These are phyloP conservation scores for Rhizophagus prolifer DNA, from an alignment of 192 early-diverging fungal genomes.

Conservation along the genomic window DNA sequence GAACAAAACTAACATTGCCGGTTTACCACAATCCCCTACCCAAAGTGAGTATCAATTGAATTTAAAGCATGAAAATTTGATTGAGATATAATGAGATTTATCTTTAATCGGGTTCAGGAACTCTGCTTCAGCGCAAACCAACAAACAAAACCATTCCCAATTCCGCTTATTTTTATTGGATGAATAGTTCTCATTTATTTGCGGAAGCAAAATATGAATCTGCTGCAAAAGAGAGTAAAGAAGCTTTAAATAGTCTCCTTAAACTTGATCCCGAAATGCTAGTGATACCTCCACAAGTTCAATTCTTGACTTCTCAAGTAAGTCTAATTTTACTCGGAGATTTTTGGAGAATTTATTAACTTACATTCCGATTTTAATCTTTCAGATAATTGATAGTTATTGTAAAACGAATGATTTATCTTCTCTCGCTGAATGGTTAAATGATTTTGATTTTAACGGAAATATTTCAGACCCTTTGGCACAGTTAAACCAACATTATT, in stretches of 20 bases:
- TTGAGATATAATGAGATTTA: not conserved
- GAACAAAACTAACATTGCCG: not conserved
- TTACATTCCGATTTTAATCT: not conserved
- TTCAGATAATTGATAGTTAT: slow-evolving; percentile 27
- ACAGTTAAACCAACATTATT: slow-evolving; percentile 13
- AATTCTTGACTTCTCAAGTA: slow-evolving; percentile 23
- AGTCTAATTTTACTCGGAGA: not conserved
- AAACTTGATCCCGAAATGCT: slow-evolving; percentile 8
- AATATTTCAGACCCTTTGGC: not conserved
- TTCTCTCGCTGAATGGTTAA: slow-evolving; percentile 24
- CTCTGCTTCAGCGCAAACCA: not conserved
- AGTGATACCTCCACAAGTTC: not conserved
- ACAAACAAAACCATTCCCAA: not conserved
- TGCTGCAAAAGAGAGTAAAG: slow-evolving; percentile 3
- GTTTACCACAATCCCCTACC: not conserved
- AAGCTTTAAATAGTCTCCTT: slow-evolving; percentile 3
- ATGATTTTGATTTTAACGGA: not conserved
- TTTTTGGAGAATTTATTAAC: not conserved
- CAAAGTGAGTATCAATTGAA: not conserved
- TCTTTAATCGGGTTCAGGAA: not conserved
- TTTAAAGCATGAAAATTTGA: no score
- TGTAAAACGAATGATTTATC: slow-evolving; percentile 16
- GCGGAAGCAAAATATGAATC: slow-evolving; percentile 22
- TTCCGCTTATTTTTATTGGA: slow-evolving; percentile 8
- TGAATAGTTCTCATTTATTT: slow-evolving; percentile 5